phyloP scores from a whole-genome alignment of 2,329 filamentous ascomycete genomes.

The Fusarium duplospermum region DNA sequence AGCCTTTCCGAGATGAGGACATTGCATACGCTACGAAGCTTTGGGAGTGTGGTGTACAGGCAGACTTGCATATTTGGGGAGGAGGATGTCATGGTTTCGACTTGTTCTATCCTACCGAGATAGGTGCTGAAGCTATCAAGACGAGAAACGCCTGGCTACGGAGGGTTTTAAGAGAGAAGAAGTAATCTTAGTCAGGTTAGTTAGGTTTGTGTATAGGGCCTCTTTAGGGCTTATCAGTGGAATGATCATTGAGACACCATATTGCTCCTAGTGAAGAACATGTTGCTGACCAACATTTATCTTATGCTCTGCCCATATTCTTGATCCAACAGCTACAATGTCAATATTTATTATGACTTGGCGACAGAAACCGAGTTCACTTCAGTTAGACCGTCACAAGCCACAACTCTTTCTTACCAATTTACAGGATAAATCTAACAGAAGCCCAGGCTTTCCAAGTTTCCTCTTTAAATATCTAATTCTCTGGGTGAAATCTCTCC shows the following conservation, averaged over 20 bases:
- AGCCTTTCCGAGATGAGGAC: conserved; percentile 28
- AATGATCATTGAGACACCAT: background rate
- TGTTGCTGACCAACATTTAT: background rate
- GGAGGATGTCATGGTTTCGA: conserved; percentile 26
- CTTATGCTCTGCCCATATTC: background rate
- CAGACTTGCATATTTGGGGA: conserved; percentile 26
- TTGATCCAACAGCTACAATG: background rate
- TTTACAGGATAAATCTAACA: background rate
- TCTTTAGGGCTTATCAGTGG: background rate
- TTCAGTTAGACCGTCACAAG: background rate
- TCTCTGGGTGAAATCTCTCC: background rate
- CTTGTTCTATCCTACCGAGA: conserved; percentile 7
- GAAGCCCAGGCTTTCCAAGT: background rate
- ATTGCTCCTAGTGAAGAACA: background rate
- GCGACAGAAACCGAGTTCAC: background rate
- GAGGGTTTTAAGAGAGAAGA: background rate
- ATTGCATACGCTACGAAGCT: conserved; percentile 19
- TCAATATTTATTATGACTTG: background rate
- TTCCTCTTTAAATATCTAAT: background rate
- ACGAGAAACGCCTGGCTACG: conserved; percentile 4
- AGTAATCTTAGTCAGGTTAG: accelerated
- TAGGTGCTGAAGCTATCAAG: conserved; percentile 1
- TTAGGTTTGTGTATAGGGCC: no score
- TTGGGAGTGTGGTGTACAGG: conserved; percentile 17
- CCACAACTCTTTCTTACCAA: background rate